These are phyloP conservation scores for Metschnikowia drakensbergensis DNA, from an alignment of 805 yeast species.

Conservation along the genomic window DNA sequence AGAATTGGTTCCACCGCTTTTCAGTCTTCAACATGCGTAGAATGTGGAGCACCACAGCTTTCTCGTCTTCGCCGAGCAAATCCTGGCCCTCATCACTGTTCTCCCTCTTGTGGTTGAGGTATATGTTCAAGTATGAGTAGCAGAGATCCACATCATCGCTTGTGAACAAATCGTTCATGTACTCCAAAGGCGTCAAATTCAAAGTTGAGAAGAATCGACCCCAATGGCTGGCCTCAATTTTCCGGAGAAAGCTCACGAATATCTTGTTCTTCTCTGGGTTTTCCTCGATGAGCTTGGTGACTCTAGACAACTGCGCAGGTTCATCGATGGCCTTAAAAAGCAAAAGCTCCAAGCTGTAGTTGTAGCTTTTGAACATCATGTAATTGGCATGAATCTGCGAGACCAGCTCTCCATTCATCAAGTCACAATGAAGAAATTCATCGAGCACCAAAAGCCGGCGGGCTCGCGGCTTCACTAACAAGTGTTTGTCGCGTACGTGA, in stretches of 20 bases:
- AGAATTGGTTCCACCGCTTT: conserved; percentile 50
- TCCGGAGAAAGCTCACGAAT: conserved; percentile 54
- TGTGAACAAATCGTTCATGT: conserved; percentile 40
- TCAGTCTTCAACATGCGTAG: conserved; percentile 39
- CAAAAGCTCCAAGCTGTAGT: conserved; percentile 48
- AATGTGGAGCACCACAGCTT: conserved; percentile 39
- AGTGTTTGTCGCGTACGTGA: conserved; percentile 23
- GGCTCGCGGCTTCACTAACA: conserved; percentile 30
- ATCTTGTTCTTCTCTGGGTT: conserved; percentile 26
- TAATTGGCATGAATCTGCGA: conserved; percentile 33
- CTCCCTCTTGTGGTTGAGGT: conserved; percentile 47
- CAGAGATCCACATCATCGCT: conserved; percentile 43
- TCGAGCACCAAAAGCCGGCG: conserved; percentile 43
- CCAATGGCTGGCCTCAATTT: conserved; percentile 58
- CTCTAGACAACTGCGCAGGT: conserved; percentile 10
- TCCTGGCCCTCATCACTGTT: conserved; percentile 6
- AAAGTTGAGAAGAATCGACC: conserved; percentile 40
- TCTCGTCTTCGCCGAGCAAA: conserved; percentile 28
- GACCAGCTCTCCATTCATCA: conserved; percentile 21
- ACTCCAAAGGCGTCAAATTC: conserved; percentile 41
- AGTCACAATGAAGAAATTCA: conserved; percentile 46
- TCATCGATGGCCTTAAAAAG: conserved; percentile 31
- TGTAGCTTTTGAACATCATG: conserved; percentile 39
- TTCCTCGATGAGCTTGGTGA: conserved; percentile 18
- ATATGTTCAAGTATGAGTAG: conserved; percentile 50